Conservation (phyloP, 2,329 filamentous ascomycete species). For the Zasmidium angulare region DNA sequence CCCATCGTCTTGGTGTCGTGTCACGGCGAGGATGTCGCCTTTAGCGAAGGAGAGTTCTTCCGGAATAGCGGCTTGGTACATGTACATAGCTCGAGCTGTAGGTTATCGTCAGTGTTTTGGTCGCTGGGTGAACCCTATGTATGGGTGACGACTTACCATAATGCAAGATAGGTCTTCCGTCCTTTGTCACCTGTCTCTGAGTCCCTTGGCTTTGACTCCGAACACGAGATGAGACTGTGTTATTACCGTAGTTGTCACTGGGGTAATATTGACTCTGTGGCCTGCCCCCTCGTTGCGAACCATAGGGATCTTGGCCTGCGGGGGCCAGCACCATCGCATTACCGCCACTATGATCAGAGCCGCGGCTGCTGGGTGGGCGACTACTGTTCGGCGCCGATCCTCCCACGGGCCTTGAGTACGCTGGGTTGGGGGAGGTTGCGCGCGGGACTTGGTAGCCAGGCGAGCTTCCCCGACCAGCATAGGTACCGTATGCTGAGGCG, state of each 20-base stretch:
- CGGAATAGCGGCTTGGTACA: conserved; percentile 90
- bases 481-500: conserved; percentile 34
- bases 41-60: conserved; percentile 93
- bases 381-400: conserved; percentile 33
- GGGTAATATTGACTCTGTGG: conserved; percentile 48
- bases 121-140: background rate
- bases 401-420: conserved; percentile 39
- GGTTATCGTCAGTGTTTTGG: conserved; percentile 9
- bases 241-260: conserved; percentile 33
- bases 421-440: conserved; percentile 40
- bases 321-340: conserved; percentile 48
- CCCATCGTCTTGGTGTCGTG: conserved; percentile 91
- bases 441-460: conserved; percentile 41
- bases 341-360: conserved; percentile 34
- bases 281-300: conserved; percentile 40
- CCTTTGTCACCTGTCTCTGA: conserved; percentile 77
- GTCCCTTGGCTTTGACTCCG: conserved; percentile 86
- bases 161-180: conserved; percentile 85
- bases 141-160: conserved; percentile 72
- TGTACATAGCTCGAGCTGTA: conserved; percentile 81
- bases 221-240: conserved; percentile 45
- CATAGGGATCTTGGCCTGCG: conserved; percentile 43
- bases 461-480: conserved; percentile 40
- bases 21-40: conserved; percentile 83
- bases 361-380: conserved; percentile 44